Evolutionary conservation across 257 asterid genomes (phyloP).

Genomic region (Buddleja alternifolia): DNA sequence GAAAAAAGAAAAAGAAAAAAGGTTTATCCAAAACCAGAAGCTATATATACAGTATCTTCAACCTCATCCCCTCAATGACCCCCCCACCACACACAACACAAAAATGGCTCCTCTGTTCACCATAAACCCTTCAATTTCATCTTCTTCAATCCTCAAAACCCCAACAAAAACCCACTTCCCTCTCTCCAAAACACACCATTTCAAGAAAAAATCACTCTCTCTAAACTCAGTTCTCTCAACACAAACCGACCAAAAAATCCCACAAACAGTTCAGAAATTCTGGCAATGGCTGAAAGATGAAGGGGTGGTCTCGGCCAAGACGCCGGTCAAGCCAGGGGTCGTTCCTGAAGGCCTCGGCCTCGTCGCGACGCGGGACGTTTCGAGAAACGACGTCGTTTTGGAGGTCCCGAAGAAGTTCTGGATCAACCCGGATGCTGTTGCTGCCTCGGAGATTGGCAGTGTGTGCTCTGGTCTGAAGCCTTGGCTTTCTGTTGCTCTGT

Average conservation of each 20-base stretch:
- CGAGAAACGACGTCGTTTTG: constrained; percentile 75
- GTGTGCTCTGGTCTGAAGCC: constrained; percentile 84
- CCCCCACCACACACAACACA: background rate
- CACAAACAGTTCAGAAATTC: constrained; percentile 60
- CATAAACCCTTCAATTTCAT: constrained; percentile 39
- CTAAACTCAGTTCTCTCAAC: constrained; percentile 44
- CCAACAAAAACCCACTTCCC: constrained; percentile 34
- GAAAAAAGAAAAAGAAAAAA: background rate
- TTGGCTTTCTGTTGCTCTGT: constrained; percentile 81
- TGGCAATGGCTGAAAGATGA: constrained; percentile 94
- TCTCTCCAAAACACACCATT: constrained; percentile 23
- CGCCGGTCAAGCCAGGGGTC: constrained; percentile 81
- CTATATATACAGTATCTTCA: constrained; percentile 29
- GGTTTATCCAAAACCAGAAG: constrained; percentile 45
- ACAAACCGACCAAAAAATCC: constrained; percentile 57
- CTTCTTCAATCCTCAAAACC: constrained; percentile 31
- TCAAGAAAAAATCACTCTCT: constrained; percentile 41
- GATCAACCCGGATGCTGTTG: constrained; percentile 79
- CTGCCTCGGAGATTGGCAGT: constrained; percentile 71
- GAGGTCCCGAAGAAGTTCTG: constrained; percentile 87
- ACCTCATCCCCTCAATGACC: constrained; percentile 47
- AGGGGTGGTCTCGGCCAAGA: constrained; percentile 74
- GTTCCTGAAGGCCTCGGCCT: constrained; percentile 93
- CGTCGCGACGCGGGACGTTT: constrained; percentile 71
- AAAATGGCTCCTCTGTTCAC: constrained; percentile 56